Conservation (phyloP, 106 monocot genomes). For the Apostasia shenzhenica region DNA sequence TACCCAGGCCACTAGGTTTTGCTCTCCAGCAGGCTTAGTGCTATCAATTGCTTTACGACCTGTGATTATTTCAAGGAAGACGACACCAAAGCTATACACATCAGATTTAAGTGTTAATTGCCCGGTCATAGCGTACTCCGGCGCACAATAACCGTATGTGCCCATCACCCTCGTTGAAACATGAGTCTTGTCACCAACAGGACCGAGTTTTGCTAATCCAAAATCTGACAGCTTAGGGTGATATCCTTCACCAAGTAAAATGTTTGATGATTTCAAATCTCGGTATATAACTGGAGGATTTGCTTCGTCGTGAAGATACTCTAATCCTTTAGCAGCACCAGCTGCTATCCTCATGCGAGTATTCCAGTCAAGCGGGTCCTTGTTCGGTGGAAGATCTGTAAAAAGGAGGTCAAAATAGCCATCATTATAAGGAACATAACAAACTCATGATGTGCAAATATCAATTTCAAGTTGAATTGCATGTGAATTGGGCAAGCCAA, state of each 20-base stretch:
- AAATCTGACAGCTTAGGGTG: not conserved
- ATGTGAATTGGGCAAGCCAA: no score
- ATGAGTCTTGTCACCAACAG: not conserved
- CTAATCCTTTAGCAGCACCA: conserved; percentile 2
- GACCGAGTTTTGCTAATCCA: conserved; percentile 3
- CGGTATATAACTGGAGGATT: conserved; percentile 2
- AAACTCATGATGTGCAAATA: no score
- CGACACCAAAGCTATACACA: conserved; percentile 1
- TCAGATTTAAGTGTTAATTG: not conserved
- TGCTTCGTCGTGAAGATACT: conserved; percentile 1
- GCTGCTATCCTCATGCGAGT: conserved; percentile 3
- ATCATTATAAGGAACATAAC: no score
- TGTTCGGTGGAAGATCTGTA: not conserved
- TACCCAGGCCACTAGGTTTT: not conserved
- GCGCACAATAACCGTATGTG: no score
- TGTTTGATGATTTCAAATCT: conserved; percentile 5
- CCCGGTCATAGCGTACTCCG: no score
- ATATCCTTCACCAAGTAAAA: conserved; percentile 1
- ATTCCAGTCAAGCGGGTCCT: not conserved
- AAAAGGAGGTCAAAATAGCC: not conserved
- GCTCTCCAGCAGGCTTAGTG: not conserved
- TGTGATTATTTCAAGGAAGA: conserved; percentile 2
- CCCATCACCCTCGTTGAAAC: no score
- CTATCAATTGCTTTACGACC: not conserved
- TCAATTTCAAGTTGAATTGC: no score